phyloP scores from a whole-genome alignment of 306 rosid genomes.

The Crataegus laevigata region DNA sequence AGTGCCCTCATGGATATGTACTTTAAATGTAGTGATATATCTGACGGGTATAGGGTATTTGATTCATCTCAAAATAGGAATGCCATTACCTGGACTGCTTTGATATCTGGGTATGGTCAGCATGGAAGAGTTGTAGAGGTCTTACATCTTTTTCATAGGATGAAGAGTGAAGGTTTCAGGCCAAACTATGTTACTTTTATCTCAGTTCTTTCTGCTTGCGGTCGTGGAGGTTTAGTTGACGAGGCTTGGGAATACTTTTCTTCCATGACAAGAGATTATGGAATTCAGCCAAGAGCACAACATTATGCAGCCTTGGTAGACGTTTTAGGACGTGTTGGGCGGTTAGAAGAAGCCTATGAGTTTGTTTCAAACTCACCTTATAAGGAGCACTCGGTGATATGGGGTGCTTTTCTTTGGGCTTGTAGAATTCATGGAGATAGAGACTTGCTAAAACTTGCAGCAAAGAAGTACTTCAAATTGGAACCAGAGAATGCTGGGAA shows the following conservation, averaged over 20 bases:
- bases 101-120: slow-evolving; percentile 67
- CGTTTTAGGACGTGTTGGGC: slow-evolving; percentile 60
- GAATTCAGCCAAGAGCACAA: slow-evolving; percentile 53
- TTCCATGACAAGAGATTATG: slow-evolving; percentile 56
- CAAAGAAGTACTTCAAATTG: slow-evolving; percentile 47
- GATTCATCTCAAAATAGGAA: slow-evolving; percentile 50
- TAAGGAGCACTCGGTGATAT: slow-evolving; percentile 54
- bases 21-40: slow-evolving; percentile 62
- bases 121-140: slow-evolving; percentile 64
- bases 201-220: slow-evolving; percentile 76
- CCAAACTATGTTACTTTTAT: slow-evolving; percentile 73
- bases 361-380: slow-evolving; percentile 54
- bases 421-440: slow-evolving; percentile 63
- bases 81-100: slow-evolving; percentile 65
- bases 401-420: slow-evolving; percentile 73
- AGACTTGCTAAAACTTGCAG: slow-evolving; percentile 55
- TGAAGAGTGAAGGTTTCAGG: slow-evolving; percentile 55
- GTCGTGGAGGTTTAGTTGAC: slow-evolving; percentile 61
- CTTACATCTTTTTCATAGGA: slow-evolving; percentile 43
- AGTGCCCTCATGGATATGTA: slow-evolving; percentile 72
- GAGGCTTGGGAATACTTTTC: slow-evolving; percentile 60
- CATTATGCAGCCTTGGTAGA: slow-evolving; percentile 76
- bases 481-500: slow-evolving; percentile 51
- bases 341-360: slow-evolving; percentile 51
- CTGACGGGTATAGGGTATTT: slow-evolving; percentile 44